Conservation (phyloP, 164 flowering plant species). For the Kingdonia uniflora region DNA sequence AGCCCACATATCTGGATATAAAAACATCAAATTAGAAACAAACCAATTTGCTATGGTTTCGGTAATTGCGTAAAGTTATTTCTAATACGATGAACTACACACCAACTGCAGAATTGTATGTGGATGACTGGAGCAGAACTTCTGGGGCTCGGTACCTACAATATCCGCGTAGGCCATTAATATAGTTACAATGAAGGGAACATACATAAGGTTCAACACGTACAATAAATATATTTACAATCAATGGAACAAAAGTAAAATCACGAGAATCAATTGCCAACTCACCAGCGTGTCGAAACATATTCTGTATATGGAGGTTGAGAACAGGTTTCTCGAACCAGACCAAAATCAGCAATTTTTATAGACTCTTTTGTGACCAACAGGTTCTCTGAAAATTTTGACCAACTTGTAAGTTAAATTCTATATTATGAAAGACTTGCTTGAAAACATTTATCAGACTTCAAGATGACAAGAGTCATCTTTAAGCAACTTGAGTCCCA, state of each 20-base stretch:
- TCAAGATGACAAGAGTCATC: too few relatives aligned
- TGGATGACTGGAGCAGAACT: constrained; percentile 74
- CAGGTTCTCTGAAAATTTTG: constrained; percentile 54
- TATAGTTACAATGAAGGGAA: background rate
- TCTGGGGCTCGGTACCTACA: constrained; percentile 98
- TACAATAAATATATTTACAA: background rate
- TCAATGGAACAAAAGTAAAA: background rate
- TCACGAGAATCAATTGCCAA: background rate
- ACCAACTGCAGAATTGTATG: constrained; percentile 86
- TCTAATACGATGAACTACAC: constrained; percentile 14
- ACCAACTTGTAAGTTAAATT: background rate
- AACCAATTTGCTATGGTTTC: background rate
- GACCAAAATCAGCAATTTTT: constrained; percentile 96
- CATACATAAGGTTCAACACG: background rate
- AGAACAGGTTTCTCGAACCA: constrained; percentile 82
- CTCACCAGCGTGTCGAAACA: constrained; percentile 58
- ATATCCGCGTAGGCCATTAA: background rate
- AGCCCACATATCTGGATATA: constrained; percentile 85
- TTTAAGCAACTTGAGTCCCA: too few relatives aligned
- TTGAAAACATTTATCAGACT: too few relatives aligned
- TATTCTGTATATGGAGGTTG: constrained; percentile 57
- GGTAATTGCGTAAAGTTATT: background rate
- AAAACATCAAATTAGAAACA: background rate
- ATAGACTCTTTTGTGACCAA: constrained; percentile 62
- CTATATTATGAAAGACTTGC: too few relatives aligned